Evolutionary conservation across 768 basidiomycete genomes (phyloP), one percentile per base, ranked within the genome.

Genomic region (Mrakia gelida): DNA sequence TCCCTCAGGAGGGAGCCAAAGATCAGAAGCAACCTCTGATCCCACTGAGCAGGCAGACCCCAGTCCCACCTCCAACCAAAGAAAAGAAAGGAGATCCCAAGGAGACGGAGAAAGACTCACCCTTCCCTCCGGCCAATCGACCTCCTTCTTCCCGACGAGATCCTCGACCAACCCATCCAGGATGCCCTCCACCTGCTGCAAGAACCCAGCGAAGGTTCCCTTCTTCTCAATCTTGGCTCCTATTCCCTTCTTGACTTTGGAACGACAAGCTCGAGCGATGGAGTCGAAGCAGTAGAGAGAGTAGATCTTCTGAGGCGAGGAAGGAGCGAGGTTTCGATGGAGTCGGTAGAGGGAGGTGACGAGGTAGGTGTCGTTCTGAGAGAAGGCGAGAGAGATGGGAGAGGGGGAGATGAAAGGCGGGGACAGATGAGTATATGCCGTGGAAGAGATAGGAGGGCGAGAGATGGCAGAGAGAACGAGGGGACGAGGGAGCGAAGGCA

Each of bases 211-310:
- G 80, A 88, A 88, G 81, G 80, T 80, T 2, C 82, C 82, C 34
- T 38, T 75, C 61, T 80, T 79, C 1, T 61, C 43, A 0, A 16
- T 34, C 26, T 68, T 43, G 3, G 68, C 54, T 32, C 68, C 68
- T 7, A 67, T 75, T 87, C 88, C 71, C 84, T 94, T 95, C 81
- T 86, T 89, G 65, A 87, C 89, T 68, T 90, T 87, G 78, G 87
- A 86, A 78, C 90, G 88, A 28, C 94, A 93, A 26, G 91, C 94
- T 77, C 96, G 90, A 62, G 93, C 89, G 79, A 99, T 88, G 28
- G 95, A 92, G 85, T 99, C 95, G 83, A 99, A 93, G 59, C 91
- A 90, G 85, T 98, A 99, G 71, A 99, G 87, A 85, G 94, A 94
- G 56, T 89, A 90, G 78, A 95, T 89, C 83, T 98, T 96, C 16